Evolutionary conservation across 2,329 filamentous ascomycete species (phyloP), one percentile per base, ranked within the genome.

Genomic region (Bipolaris oryzae): DNA sequence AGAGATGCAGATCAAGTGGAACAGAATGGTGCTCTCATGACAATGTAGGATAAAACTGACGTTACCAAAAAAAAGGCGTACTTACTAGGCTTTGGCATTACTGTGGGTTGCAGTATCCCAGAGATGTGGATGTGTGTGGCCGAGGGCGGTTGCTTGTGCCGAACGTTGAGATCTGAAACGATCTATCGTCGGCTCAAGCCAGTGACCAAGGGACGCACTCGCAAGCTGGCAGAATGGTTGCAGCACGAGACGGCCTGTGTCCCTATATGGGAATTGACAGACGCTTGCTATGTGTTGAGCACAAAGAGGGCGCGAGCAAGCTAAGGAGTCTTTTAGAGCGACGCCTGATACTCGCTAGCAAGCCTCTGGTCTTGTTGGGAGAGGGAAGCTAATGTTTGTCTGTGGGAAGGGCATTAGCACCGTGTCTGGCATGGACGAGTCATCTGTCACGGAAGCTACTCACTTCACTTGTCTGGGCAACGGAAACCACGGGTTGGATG

Each of bases 51-150:
- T 63, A 54, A 60, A 63, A 63, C 57, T 10, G 59, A 71, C 63
- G 69, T 70, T 60, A 73, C 68, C 13, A 62, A 66, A 62, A 68
- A n/a, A n/a, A n/a, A n/a, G 62, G 66, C 61, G 64, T 66, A 75
- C 74, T 76, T 75, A 76, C 74, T 74, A 67, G 72, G 66, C 65
- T 66, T 68, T 70, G 71, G 70, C 72, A 75, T 76, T 62, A 76
- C 72, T 75, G 60, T 65, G 68, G 67, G 73, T 75, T 74, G 70
- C 73, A 74, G 58, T 69, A 62, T 66, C 60, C 61, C 63, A 60
- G 72, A 69, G 73, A 70, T 73, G 71, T 74, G 71, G 71, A 62
- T 69, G 61, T 62, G 58, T 61, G 68, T 73, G 66, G 65, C 67
- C 69, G 67, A 71, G 66, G 68, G 61, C 67, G 64, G 69, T 60